Conservation (phyloP, 805 yeast genomes). For the Helenozyma baotianmanensis region DNA sequence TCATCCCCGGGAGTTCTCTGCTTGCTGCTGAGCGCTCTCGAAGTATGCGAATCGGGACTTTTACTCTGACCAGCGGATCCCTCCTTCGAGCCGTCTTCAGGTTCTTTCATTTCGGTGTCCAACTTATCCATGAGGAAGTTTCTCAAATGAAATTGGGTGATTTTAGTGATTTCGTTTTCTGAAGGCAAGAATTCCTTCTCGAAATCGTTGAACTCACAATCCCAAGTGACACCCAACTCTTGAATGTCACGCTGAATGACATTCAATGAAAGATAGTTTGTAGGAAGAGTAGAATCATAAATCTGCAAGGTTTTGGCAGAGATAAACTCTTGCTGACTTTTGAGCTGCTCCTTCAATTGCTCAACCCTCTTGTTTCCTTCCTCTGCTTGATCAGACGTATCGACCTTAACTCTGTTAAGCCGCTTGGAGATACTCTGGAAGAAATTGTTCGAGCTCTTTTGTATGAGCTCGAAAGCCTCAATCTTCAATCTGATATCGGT, state of each 20-base stretch:
- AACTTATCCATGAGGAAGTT: conserved; percentile 62
- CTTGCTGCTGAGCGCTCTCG: not conserved
- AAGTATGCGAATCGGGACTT: not conserved
- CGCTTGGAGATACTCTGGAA: conserved; percentile 71
- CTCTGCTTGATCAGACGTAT: conserved; percentile 64
- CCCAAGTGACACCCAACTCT: conserved; percentile 84
- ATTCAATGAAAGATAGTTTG: conserved; percentile 69
- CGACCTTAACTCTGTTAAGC: conserved; percentile 70
- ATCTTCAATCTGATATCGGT: conserved; percentile 65
- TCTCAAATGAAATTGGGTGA: conserved; percentile 82
- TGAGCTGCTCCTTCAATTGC: conserved; percentile 51
- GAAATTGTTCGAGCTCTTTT: conserved; percentile 50
- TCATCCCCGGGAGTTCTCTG: too few species aligned
- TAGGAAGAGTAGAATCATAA: conserved; percentile 52
- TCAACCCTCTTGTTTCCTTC: conserved; percentile 59
- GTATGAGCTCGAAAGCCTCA: conserved; percentile 53
- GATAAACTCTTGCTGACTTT: conserved; percentile 47
- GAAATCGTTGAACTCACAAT: conserved; percentile 72
- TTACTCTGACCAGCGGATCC: not conserved
- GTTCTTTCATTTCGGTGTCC: conserved; percentile 16
- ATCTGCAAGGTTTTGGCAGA: conserved; percentile 44
- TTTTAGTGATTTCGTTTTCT: conserved; percentile 86
- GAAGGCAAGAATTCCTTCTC: conserved; percentile 79
- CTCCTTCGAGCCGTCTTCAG: conserved; percentile 2
- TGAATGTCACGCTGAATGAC: conserved; percentile 66